A percentile compares a stretch with the other conserved stretches of the same genome.
Conservation (phyloP, 805 yeast genomes). For the Metschnikowia continentalis region DNA sequence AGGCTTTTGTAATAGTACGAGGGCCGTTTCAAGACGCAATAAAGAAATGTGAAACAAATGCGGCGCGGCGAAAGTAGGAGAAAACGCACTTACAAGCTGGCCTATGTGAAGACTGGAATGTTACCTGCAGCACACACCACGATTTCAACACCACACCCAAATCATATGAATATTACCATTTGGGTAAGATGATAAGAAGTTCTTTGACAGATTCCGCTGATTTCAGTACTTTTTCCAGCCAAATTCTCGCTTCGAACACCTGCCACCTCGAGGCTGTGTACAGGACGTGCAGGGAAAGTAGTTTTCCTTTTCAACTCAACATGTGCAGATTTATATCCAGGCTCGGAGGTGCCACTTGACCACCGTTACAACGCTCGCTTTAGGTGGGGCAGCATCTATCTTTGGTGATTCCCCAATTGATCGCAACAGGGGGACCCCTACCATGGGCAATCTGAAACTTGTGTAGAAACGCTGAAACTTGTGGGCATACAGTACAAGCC, state of each 20-base stretch:
- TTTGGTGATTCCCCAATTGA: not conserved
- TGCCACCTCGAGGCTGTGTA: not conserved
- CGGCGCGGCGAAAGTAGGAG: conserved; percentile 2
- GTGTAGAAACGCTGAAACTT: too few species aligned
- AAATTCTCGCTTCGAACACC: conserved; percentile 3
- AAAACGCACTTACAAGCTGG: not conserved
- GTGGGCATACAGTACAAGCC: too few species aligned
- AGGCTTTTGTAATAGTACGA: conserved; percentile 2
- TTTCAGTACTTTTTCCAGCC: not conserved
- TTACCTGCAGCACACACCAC: not conserved
- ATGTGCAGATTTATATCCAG: not conserved
- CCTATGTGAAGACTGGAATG: not conserved
- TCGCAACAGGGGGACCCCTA: not conserved
- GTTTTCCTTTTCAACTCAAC: not conserved
- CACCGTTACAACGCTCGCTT: not conserved
- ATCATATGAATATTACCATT: not conserved
- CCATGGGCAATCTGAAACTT: too few species aligned
- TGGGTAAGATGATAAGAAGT: not conserved
- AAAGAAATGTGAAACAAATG: conserved; percentile 6
- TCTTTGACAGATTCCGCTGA: not conserved
- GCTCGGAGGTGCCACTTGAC: not conserved
- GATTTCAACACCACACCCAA: too few species aligned
- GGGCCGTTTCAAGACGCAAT: conserved; percentile 5
- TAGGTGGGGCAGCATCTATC: not conserved
- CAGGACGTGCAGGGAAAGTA: conserved; percentile 1